Conservation (phyloP, 2,329 filamentous ascomycete species). For the Ceratocystiopsis minuta region DNA sequence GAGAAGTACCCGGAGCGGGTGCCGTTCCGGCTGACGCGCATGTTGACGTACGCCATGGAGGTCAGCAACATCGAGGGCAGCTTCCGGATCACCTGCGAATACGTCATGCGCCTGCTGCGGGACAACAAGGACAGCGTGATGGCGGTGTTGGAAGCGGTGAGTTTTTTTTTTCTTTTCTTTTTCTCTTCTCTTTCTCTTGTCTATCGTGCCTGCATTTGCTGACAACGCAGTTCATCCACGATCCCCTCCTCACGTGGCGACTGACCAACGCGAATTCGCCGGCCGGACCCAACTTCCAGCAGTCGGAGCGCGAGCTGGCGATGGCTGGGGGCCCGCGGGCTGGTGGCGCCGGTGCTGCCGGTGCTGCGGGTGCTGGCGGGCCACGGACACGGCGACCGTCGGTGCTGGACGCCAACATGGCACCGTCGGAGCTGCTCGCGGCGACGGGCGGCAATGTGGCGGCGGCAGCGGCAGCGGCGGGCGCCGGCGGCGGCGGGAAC, state of each 20-base stretch:
- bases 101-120: conserved; percentile 89
- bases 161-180: conserved; percentile 15
- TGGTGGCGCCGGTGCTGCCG: conserved; percentile 16
- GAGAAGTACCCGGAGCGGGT: conserved; percentile 98
- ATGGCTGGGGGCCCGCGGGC: conserved; percentile 24
- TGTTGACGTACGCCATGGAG: conserved; percentile 99
- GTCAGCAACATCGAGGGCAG: conserved; percentile 98
- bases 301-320: conserved; percentile 38
- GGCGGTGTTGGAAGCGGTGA: conserved; percentile 91
- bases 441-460: neutral
- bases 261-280: conserved; percentile 49
- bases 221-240: conserved; percentile 71
- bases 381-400: conserved; percentile 44
- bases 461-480: conserved; percentile 14
- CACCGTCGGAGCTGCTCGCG: conserved; percentile 40
- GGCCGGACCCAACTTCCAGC: conserved; percentile 44
- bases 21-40: conserved; percentile 91
- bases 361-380: too few species aligned
- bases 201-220: neutral
- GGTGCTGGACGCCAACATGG: conserved; percentile 46
- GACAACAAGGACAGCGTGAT: conserved; percentile 98
- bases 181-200: neutral
- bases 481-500: conserved; percentile 4
- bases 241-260: conserved; percentile 96
- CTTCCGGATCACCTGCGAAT: conserved; percentile 94